Percentiles rank a stretch among this genome's conserved stretches.
phyloP scores from a whole-genome alignment of 371 early-diverging fungal genomes.

The Apophysomyces ossiformis region DNA sequence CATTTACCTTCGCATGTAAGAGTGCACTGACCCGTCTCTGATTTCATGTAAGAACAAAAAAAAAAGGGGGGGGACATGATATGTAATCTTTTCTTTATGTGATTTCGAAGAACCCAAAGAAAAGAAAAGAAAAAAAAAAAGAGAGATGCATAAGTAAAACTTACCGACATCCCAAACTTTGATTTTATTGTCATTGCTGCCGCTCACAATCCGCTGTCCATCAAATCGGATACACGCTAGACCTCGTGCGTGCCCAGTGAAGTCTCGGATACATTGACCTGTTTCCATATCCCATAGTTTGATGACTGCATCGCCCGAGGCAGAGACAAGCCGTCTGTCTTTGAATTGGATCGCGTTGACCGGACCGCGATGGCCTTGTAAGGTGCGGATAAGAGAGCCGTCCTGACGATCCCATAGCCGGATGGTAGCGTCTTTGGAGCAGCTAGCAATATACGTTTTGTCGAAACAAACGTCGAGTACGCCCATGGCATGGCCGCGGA shows the following conservation, averaged over 20 bases:
- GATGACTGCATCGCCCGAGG: slow-evolving; percentile 85
- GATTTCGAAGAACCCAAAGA: neutral
- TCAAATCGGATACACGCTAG: slow-evolving; percentile 94
- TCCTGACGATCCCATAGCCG: slow-evolving; percentile 77
- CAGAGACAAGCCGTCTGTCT: slow-evolving; percentile 75
- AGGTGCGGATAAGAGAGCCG: slow-evolving; percentile 56
- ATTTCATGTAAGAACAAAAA: neutral
- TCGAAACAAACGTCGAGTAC: slow-evolving; percentile 86
- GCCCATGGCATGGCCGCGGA: slow-evolving; percentile 75
- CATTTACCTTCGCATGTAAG: slow-evolving; percentile 50
- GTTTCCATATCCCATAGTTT: slow-evolving; percentile 86
- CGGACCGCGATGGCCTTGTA: slow-evolving; percentile 84
- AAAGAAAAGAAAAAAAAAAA: neutral
- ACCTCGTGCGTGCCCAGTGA: slow-evolving; percentile 79
- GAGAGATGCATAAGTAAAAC: neutral
- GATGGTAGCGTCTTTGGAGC: slow-evolving; percentile 93
- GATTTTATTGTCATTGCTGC: slow-evolving; percentile 93
- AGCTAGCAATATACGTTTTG: slow-evolving; percentile 73
- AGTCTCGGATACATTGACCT: slow-evolving; percentile 67
- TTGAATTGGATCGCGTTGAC: slow-evolving; percentile 88
- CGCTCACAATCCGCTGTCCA: slow-evolving; percentile 86
- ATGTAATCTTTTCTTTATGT: neutral
- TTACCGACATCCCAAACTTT: slow-evolving; percentile 87
- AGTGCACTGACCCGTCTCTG: slow-evolving; percentile 73
- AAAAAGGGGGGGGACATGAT: slow-evolving; percentile 8